Conservation (phyloP, 139 green algal species). For the Eudorina sp. region DNA sequence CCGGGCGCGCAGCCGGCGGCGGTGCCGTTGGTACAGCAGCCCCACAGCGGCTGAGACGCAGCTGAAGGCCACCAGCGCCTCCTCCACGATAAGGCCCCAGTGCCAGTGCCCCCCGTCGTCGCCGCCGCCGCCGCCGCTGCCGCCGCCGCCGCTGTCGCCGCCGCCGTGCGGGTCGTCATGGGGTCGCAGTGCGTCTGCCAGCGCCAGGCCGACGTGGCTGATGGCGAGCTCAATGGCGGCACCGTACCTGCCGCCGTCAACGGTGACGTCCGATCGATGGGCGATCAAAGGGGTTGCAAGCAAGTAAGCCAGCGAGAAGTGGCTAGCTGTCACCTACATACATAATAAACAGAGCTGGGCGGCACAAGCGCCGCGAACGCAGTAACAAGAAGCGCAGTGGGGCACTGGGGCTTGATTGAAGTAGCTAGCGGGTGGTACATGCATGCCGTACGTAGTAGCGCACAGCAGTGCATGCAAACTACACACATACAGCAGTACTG, state of each 20-base stretch:
- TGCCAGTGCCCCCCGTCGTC: not conserved
- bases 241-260: slow-evolving; percentile 64
- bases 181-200: slow-evolving; percentile 59
- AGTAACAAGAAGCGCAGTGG: too few relatives aligned
- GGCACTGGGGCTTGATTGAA: too few relatives aligned
- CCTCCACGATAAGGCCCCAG: not conserved
- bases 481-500: too few relatives aligned
- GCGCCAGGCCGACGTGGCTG: slow-evolving; percentile 67
- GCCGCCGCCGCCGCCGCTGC: not conserved
- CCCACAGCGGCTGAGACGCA: not conserved
- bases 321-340: too few relatives aligned
- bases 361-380: too few relatives aligned
- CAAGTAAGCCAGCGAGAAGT: too few relatives aligned
- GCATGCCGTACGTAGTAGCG: too few relatives aligned
- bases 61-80: not conserved
- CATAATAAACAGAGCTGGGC: too few relatives aligned
- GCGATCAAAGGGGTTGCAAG: too few relatives aligned
- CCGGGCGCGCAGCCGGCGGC: not conserved
- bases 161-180: not conserved
- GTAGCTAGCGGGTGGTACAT: too few relatives aligned
- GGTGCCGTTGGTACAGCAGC: not conserved
- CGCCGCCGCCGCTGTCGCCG: slow-evolving; percentile 16
- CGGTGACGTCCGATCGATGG: too few relatives aligned
- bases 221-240: slow-evolving; percentile 66
- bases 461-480: too few relatives aligned